These are phyloP conservation scores for Terfezia claveryi DNA, from an alignment of 495 filamentous ascomycete species.

Conservation along the genomic window DNA sequence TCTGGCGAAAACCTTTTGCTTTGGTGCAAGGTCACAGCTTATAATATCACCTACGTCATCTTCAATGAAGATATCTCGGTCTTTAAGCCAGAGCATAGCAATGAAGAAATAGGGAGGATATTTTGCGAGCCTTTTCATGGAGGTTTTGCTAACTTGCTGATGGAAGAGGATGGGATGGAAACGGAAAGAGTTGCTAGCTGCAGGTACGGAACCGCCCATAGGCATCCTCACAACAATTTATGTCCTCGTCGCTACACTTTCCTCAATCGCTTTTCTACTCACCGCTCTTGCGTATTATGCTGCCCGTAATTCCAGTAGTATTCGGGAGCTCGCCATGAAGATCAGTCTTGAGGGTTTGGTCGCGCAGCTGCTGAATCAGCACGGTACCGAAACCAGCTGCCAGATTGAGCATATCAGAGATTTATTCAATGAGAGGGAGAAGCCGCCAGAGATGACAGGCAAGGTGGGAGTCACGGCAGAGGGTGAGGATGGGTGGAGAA, in stretches of 20 bases:
- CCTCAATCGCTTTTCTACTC: neutral
- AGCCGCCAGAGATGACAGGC: neutral
- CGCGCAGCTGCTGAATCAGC: neutral
- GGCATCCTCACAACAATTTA: neutral
- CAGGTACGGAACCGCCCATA: neutral
- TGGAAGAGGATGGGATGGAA: neutral
- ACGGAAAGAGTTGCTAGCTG: neutral
- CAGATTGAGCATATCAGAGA: neutral
- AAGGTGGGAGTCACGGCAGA: neutral
- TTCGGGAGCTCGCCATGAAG: neutral
- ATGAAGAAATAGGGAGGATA: neutral
- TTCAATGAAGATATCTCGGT: neutral
- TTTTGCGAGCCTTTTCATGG: neutral
- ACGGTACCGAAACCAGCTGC: neutral
- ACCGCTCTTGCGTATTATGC: neutral
- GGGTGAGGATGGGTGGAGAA: neutral
- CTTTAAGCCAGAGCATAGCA: neutral
- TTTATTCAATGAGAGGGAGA: neutral
- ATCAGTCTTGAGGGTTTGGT: neutral
- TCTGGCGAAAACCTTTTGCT: neutral
- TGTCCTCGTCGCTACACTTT: neutral
- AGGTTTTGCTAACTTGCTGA: neutral
- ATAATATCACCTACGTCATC: neutral
- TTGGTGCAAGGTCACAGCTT: neutral
- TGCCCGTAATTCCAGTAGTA: neutral